Conservation (phyloP, 2,329 filamentous ascomycete species). For the Penicillium occitanis region DNA sequence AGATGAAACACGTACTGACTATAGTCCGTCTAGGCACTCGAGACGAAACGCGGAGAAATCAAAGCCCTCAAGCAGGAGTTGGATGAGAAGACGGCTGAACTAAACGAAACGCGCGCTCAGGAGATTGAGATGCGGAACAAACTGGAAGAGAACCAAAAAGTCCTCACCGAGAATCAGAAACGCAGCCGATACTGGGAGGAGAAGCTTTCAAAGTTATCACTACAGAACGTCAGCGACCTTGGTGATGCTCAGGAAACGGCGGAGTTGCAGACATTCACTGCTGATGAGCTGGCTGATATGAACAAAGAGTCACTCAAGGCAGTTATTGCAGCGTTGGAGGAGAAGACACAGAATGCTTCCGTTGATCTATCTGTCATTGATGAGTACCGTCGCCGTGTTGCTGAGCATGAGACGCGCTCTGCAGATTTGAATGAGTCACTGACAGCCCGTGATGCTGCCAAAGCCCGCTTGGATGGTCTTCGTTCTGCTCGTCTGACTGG, state of each 20-base stretch:
- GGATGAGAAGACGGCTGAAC: conserved; percentile 78
- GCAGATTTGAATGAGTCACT: conserved; percentile 80
- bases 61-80: conserved; percentile 77
- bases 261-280: conserved; percentile 72
- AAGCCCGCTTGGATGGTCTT: conserved; percentile 89
- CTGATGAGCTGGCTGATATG: conserved; percentile 65
- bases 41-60: conserved; percentile 77
- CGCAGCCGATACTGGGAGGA: conserved; percentile 83
- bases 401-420: conserved; percentile 78
- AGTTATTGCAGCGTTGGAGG: conserved; percentile 65
- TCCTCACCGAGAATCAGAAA: conserved; percentile 80
- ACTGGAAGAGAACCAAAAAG: conserved; percentile 93
- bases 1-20: conserved; percentile 27
- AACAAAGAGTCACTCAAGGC: conserved; percentile 63
- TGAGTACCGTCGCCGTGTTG: conserved; percentile 82
- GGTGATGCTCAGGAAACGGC: conserved; percentile 51
- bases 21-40: conserved; percentile 56
- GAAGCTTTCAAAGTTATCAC: conserved; percentile 76
- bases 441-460: conserved; percentile 75
- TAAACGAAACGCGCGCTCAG: conserved; percentile 82
- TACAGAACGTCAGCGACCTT: conserved; percentile 78
- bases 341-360: conserved; percentile 77
- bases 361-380: conserved; percentile 86
- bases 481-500: conserved; percentile 86
- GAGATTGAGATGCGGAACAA: conserved; percentile 99